A percentile compares a stretch with the other conserved stretches of the same genome.
Evolutionary conservation across 2,329 filamentous ascomycete species (phyloP).

Genomic region (Diplodia corticola): DNA sequence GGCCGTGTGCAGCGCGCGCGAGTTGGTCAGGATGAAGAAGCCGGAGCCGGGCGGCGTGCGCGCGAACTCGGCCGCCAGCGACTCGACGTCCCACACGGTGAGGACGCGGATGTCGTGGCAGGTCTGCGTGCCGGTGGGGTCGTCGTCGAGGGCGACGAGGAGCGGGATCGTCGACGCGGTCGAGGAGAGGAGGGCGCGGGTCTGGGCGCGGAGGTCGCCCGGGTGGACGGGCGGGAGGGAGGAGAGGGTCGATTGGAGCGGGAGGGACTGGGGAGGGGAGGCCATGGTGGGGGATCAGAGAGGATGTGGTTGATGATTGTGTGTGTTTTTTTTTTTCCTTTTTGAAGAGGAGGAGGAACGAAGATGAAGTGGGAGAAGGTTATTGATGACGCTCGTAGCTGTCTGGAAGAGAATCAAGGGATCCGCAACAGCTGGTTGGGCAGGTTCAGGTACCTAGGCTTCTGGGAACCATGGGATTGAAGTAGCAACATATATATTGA

Average conservation of each 20-base stretch:
- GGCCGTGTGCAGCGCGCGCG: slow-evolving; percentile 54
- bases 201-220: slow-evolving; percentile 27
- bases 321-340: too few relatives aligned
- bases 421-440: neutral
- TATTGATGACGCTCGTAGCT: neutral
- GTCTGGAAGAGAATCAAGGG: neutral
- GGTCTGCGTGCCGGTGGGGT: slow-evolving; percentile 63
- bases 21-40: slow-evolving; percentile 64
- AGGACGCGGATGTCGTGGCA: slow-evolving; percentile 59
- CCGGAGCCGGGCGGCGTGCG: slow-evolving; percentile 42
- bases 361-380: neutral
- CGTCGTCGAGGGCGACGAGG: slow-evolving; percentile 52
- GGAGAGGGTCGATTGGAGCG: slow-evolving; percentile 26
- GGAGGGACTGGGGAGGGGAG: neutral
- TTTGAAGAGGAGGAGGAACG: neutral
- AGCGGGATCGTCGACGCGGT: slow-evolving; percentile 30
- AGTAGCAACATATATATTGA: neutral
- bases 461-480: slow-evolving; percentile 1
- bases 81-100: slow-evolving; percentile 53
- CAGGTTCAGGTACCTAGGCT: neutral
- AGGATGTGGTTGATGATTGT: neutral
- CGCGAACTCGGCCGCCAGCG: slow-evolving; percentile 48
- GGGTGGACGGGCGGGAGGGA: slow-evolving; percentile 27
- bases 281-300: neutral
- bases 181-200: slow-evolving; percentile 27